These are phyloP conservation scores for Bipolaris sorokiniana DNA, from an alignment of 2,329 filamentous ascomycete genomes.

Conservation along the genomic window DNA sequence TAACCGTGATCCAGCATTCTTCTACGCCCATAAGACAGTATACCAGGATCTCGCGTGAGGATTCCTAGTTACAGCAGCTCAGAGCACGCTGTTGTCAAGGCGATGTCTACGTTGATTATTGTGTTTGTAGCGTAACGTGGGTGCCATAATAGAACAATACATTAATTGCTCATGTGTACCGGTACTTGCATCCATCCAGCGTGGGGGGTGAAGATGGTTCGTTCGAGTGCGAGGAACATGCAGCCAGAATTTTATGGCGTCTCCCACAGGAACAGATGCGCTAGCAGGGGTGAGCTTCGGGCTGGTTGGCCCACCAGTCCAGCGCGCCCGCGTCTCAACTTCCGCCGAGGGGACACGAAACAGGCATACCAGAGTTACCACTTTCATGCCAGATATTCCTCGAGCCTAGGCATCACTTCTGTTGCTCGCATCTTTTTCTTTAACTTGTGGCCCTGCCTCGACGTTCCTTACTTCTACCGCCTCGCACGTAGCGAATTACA, in stretches of 20 bases:
- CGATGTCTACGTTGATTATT: constrained; percentile 42
- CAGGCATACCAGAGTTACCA: constrained; percentile 23
- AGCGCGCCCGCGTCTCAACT: constrained; percentile 23
- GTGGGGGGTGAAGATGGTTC: not conserved
- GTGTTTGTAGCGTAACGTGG: constrained; percentile 6
- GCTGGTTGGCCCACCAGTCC: constrained; percentile 15
- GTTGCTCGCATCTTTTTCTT: not conserved
- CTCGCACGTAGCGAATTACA: constrained; percentile 11
- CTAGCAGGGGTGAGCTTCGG: constrained; percentile 32
- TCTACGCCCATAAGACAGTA: constrained; percentile 81
- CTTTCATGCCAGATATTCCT: constrained; percentile 17
- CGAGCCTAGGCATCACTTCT: constrained; percentile 7
- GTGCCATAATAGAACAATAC: constrained; percentile 15
- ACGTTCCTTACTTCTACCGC: not conserved
- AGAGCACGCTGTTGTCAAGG: constrained; percentile 60
- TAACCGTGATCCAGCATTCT: constrained; percentile 80
- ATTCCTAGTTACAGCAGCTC: constrained; percentile 64
- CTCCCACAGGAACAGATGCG: constrained; percentile 22
- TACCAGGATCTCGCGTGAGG: constrained; percentile 78
- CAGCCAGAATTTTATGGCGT: constrained; percentile 25
- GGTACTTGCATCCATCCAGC: not conserved
- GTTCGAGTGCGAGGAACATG: constrained; percentile 2
- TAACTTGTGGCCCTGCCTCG: not conserved
- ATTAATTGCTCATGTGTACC: constrained; percentile 12
- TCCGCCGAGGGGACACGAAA: constrained; percentile 40